Conservation (phyloP, 768 basidiomycete species). For the Paxillus rubicundulus region DNA sequence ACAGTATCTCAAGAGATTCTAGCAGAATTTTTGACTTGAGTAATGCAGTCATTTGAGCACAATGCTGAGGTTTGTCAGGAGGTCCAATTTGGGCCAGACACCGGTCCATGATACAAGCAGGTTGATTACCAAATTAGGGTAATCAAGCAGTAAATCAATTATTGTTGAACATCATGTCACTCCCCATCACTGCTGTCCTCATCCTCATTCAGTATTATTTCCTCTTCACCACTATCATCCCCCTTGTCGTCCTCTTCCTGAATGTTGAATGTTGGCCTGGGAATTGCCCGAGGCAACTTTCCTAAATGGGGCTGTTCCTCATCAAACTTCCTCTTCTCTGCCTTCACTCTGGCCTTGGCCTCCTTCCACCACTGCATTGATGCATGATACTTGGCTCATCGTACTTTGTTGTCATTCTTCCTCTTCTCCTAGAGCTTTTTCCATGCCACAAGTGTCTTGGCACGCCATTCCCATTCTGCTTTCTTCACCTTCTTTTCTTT, state of each 20-base stretch:
- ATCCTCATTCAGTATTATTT: background rate
- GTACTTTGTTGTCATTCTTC: background rate
- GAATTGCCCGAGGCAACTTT: constrained; percentile 1
- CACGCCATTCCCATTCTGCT: background rate
- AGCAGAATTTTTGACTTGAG: background rate
- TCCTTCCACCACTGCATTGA: background rate
- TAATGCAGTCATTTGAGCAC: too few species aligned
- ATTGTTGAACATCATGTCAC: too few species aligned
- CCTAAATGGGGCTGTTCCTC: background rate
- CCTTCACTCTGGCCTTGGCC: background rate
- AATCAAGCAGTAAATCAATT: too few species aligned
- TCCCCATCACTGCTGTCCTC: background rate
- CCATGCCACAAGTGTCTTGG: background rate
- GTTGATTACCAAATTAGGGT: too few species aligned
- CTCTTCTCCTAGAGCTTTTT: background rate
- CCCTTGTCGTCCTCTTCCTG: background rate
- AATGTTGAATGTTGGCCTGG: background rate
- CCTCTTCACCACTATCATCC: background rate
- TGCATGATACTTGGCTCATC: background rate
- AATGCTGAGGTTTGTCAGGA: too few species aligned
- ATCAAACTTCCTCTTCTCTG: background rate
- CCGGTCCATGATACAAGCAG: too few species aligned
- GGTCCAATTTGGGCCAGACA: too few species aligned
- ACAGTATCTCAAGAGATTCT: background rate
- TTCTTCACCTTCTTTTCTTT: background rate